Conservation (phyloP, 2,329 filamentous ascomycete species). For the Fusarium brachygibbosum region DNA sequence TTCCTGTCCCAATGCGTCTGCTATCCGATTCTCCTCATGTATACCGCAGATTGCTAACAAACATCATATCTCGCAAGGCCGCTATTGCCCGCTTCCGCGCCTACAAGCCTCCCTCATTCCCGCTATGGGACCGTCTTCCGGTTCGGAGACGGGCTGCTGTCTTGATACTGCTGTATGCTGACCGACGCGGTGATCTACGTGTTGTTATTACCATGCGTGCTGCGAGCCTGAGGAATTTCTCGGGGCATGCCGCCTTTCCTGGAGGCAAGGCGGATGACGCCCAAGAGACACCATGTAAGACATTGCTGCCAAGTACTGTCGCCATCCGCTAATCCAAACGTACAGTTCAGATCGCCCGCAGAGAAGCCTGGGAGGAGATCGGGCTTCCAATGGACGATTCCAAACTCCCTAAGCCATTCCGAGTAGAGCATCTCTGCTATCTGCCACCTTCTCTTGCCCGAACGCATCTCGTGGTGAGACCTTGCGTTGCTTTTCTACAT, state of each 20-base stretch:
- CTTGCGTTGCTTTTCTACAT: conserved; percentile 83
- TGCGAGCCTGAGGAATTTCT: conserved; percentile 73
- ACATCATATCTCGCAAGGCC: conserved; percentile 58
- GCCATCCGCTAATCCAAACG: neutral
- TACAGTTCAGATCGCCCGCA: conserved; percentile 82
- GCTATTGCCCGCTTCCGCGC: conserved; percentile 72
- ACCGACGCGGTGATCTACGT: conserved; percentile 81
- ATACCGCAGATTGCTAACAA: conserved; percentile 28
- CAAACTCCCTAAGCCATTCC: conserved; percentile 80
- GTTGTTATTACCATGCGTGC: conserved; percentile 79
- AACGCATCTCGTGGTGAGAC: conserved; percentile 80
- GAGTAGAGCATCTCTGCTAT: conserved; percentile 88
- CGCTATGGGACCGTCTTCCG: conserved; percentile 72
- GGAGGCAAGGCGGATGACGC: conserved; percentile 77
- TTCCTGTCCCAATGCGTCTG: conserved; percentile 30
- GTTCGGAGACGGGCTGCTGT: conserved; percentile 84
- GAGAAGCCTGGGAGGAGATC: conserved; percentile 94
- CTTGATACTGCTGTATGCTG: conserved; percentile 88
- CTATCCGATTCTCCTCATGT: conserved; percentile 16
- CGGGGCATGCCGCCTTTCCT: conserved; percentile 89
- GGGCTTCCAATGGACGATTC: conserved; percentile 81
- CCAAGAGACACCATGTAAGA: conserved; percentile 71
- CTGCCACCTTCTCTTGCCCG: conserved; percentile 81
- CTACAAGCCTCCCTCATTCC: conserved; percentile 71
- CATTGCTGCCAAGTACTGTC: neutral